phyloP scores from a whole-genome alignment of 2,329 filamentous ascomycete species.

The Penicillium sp. region DNA sequence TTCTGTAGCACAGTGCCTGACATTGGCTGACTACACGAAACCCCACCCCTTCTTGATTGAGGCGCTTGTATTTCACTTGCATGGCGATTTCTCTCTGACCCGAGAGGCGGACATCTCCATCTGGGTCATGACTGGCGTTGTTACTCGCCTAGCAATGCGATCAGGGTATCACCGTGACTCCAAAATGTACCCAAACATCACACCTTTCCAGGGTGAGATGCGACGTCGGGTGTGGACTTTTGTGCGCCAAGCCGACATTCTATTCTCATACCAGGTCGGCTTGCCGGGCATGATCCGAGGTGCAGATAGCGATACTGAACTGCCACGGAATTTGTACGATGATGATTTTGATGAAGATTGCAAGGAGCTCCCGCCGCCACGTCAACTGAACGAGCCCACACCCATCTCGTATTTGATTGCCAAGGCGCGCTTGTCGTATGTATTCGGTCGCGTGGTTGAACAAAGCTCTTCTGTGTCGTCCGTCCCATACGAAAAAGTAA shows the following conservation, averaged over 20 bases:
- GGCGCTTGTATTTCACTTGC: slow-evolving; percentile 53
- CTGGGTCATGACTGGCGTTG: slow-evolving; percentile 52
- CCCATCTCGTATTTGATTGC: slow-evolving; percentile 44
- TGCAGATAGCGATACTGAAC: slow-evolving; percentile 54
- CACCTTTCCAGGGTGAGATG: slow-evolving; percentile 55
- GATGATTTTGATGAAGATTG: slow-evolving; percentile 55
- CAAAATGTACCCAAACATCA: slow-evolving; percentile 51
- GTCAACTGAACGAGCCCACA: slow-evolving; percentile 54
- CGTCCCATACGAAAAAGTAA: slow-evolving; percentile 51
- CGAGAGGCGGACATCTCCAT: slow-evolving; percentile 54
- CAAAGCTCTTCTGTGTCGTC: slow-evolving; percentile 35
- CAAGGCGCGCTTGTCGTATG: slow-evolving; percentile 37
- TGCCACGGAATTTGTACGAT: slow-evolving; percentile 57
- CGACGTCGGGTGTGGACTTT: slow-evolving; percentile 43
- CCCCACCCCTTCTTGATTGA: slow-evolving; percentile 54
- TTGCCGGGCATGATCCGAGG: slow-evolving; percentile 58
- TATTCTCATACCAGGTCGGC: slow-evolving; percentile 60
- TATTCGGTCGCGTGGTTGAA: slow-evolving; percentile 40
- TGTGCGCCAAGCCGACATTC: slow-evolving; percentile 51
- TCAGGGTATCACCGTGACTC: slow-evolving; percentile 59
- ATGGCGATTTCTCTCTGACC: slow-evolving; percentile 53
- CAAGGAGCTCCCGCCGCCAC: slow-evolving; percentile 47
- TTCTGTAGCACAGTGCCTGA: slow-evolving; percentile 55
- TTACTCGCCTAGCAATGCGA: slow-evolving; percentile 55
- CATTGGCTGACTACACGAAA: slow-evolving; percentile 56